Percentiles rank a stretch among this genome's conserved stretches.
These are phyloP conservation scores for Polytrichum commune DNA, from an alignment of 225 moss, liverwort and hornwort species.

Conservation along the genomic window DNA sequence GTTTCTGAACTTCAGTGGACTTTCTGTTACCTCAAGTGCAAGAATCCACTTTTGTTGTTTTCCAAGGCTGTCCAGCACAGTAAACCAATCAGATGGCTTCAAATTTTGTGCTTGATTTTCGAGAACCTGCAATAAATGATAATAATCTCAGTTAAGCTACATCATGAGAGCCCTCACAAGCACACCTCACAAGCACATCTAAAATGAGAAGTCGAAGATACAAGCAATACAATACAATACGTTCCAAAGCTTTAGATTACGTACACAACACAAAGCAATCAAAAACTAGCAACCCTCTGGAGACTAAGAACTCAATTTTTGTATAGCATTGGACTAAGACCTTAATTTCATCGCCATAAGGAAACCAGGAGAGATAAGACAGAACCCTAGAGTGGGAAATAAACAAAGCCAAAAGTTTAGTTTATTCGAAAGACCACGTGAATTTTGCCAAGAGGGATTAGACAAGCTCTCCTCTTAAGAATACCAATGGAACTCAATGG, in stretches of 20 bases:
- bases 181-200: not conserved
- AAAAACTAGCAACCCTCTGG: no score
- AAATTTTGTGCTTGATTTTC: conserved; percentile 52
- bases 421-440: no score
- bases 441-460: no score
- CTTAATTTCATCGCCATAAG: not conserved
- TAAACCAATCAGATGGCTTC: conserved; percentile 73
- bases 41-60: conserved; percentile 68
- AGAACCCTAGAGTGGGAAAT: not conserved
- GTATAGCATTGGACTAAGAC: not conserved
- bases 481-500: no score
- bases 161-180: not conserved
- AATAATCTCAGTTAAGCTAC: not conserved
- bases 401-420: no score
- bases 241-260: no score
- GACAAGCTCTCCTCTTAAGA: no score
- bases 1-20: not conserved
- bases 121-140: conserved; percentile 39
- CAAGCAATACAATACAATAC: not conserved
- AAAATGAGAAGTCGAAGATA: not conserved
- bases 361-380: not conserved
- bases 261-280: no score
- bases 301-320: no score
- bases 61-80: conserved; percentile 75
- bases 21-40: conserved; percentile 80